Evolutionary conservation across 306 rosid genomes (phyloP), one percentile per base, ranked within the genome.

Genomic region (Mimosa bimucronata): DNA sequence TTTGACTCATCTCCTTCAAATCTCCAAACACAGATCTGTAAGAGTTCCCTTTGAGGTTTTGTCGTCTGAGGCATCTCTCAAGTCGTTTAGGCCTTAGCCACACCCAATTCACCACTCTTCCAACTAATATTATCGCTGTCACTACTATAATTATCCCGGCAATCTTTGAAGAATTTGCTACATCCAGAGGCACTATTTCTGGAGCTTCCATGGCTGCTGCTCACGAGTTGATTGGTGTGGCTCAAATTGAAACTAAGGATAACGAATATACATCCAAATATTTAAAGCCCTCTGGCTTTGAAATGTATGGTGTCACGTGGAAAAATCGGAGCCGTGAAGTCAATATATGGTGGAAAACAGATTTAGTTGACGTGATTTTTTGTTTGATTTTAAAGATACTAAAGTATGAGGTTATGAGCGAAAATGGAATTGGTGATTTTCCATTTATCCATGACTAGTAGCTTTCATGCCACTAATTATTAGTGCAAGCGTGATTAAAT

Each of bases 1-100:
- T 60, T 3, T 3, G 30, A 3, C 14, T 0, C 4, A 29, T 18
- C 11, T 53, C 31, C 23, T 64, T 82, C 1, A 71, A 19, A 52
- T 82, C 82, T 62, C 82, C 85, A 23, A 71, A 62, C 12, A 71
- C 15, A 77, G 68, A 1, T 21, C 9, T 71, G 82, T 82, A 82
- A 0, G 85, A 28, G 42, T 62, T 82, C 16, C 82, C 82, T 8
- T 13, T 62, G 9, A 77, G 75, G 38, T 66, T 80, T 8, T 82
- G 75, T 31, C 53, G 34, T 65, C 79, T 77, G 50, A 82, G 79
- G 50, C 3, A 62, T 74, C 82, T 82, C 64, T 77, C 79, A 3
- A 34, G 3, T 38, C 42, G 42, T 67, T 71, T 77, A 0, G 85
- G 81, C 15, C 23, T 50, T 28, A 70, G 16, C 73, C 74, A 82